Conservation (phyloP, 345 rosid genomes). For the Boechera retrofracta region DNA sequence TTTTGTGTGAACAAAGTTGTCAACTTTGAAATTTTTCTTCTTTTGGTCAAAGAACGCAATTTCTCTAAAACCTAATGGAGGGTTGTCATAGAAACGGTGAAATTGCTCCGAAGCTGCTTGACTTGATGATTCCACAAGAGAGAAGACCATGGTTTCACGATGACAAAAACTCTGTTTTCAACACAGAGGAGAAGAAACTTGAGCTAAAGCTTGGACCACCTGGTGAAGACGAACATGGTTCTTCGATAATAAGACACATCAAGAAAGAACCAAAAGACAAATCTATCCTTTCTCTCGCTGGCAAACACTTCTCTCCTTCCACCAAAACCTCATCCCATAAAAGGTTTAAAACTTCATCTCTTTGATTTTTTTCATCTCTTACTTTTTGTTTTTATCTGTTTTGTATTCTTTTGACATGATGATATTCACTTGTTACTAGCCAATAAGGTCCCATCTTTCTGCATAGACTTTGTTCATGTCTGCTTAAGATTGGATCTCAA, state of each 20-base stretch:
- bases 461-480: conserved; percentile 24
- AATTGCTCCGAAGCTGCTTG: conserved; percentile 58
- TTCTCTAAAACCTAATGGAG: conserved; percentile 46
- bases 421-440: conserved; percentile 50
- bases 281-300: conserved; percentile 52
- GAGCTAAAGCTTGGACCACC: conserved; percentile 98
- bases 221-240: conserved; percentile 56
- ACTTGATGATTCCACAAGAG: conserved; percentile 66
- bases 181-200: conserved; percentile 75
- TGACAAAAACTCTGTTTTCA: conserved; percentile 41
- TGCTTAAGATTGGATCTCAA: conserved; percentile 39
- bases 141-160: conserved; percentile 59
- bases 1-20: too few species aligned
- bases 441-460: conserved; percentile 46
- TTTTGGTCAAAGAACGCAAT: conserved; percentile 8
- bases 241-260: conserved; percentile 19
- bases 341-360: conserved; percentile 28
- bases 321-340: conserved; percentile 47
- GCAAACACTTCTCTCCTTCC: conserved; percentile 49
- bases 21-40: not conserved
- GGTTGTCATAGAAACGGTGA: conserved; percentile 55
- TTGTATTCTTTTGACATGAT: conserved; percentile 46
- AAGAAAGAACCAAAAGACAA: conserved; percentile 50
- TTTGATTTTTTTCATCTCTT: conserved; percentile 46
- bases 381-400: conserved; percentile 33